A percentile compares a stretch with the other conserved stretches of the same genome.
Evolutionary conservation across 2,329 filamentous ascomycete species (phyloP).

Genomic region (Oidium heveae): DNA sequence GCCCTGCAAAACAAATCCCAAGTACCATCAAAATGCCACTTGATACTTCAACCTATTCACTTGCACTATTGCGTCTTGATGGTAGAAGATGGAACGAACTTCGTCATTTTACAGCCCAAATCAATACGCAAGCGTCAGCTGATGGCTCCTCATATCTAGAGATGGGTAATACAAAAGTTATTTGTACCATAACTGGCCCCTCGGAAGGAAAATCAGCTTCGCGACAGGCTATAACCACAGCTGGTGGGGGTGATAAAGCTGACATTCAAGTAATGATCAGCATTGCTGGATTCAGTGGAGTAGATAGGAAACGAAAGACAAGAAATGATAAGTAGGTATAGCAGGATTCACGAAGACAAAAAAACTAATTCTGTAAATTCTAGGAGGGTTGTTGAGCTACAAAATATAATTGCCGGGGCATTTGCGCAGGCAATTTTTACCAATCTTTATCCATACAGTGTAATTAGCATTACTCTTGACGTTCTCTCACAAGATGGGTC

Average conservation of each 20-base stretch:
- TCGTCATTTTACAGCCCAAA: conserved; percentile 64
- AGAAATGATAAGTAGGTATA: conserved; percentile 49
- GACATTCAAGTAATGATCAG: conserved; percentile 60
- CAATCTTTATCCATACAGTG: conserved; percentile 69
- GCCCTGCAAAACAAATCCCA: background rate
- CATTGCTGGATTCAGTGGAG: conserved; percentile 66
- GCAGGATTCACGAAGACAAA: conserved; percentile 1
- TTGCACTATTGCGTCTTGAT: conserved; percentile 62
- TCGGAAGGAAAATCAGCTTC: conserved; percentile 35
- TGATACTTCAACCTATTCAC: conserved; percentile 74
- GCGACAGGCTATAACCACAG: conserved; percentile 10
- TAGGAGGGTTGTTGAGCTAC: conserved; percentile 32
- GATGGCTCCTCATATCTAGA: conserved; percentile 87
- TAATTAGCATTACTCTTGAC: conserved; percentile 62
- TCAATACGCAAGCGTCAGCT: conserved; percentile 75
- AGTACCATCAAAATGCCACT: conserved; percentile 47
- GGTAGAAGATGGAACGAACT: conserved; percentile 93
- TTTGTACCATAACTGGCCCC: conserved; percentile 76
- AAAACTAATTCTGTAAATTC: background rate
- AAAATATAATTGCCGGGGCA: conserved; percentile 52
- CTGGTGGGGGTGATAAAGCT: conserved; percentile 22
- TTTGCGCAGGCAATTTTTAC: conserved; percentile 60
- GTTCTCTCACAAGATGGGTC: conserved; percentile 79
- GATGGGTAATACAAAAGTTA: conserved; percentile 92
- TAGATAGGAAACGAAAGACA: conserved; percentile 56